Percentiles rank a stretch among this genome's conserved stretches.
Conservation (phyloP, 352 stramenopile species). For the Pythium dissotocum region DNA sequence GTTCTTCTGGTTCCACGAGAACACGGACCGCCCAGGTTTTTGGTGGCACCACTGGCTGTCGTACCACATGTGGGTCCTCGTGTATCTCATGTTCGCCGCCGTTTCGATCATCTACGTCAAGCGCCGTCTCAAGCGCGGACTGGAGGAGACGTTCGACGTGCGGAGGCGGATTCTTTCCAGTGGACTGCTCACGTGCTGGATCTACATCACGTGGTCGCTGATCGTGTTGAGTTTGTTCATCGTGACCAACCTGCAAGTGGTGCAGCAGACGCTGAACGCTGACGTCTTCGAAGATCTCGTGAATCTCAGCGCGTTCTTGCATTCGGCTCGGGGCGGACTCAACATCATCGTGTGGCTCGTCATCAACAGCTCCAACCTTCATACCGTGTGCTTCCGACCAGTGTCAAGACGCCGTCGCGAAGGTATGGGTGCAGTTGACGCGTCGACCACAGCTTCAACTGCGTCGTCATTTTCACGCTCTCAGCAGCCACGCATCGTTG, state of each 20-base stretch:
- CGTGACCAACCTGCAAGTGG: conserved; percentile 46
- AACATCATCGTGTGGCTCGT: conserved; percentile 89
- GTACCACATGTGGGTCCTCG: conserved; percentile 80
- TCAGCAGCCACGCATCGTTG: conserved; percentile 1
- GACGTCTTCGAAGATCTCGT: conserved; percentile 58
- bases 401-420: neutral
- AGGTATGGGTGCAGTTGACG: neutral
- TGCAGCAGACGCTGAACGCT: conserved; percentile 32
- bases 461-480: conserved; percentile 6
- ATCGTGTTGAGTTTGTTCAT: conserved; percentile 70
- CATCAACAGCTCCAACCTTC: conserved; percentile 67
- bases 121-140: conserved; percentile 62
- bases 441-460: neutral
- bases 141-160: conserved; percentile 88
- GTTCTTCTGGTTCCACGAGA: conserved; percentile 87
- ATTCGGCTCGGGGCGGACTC: conserved; percentile 71
- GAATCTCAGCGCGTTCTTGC: conserved; percentile 75
- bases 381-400: conserved; percentile 33
- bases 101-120: conserved; percentile 78
- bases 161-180: conserved; percentile 74
- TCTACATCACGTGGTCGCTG: conserved; percentile 87
- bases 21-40: conserved; percentile 72
- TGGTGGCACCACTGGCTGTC: conserved; percentile 84
- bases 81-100: conserved; percentile 75
- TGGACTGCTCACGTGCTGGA: conserved; percentile 75